Evolutionary conservation across 2,329 filamentous ascomycete genomes (phyloP).

Genomic region (Colletotrichum sp.): DNA sequence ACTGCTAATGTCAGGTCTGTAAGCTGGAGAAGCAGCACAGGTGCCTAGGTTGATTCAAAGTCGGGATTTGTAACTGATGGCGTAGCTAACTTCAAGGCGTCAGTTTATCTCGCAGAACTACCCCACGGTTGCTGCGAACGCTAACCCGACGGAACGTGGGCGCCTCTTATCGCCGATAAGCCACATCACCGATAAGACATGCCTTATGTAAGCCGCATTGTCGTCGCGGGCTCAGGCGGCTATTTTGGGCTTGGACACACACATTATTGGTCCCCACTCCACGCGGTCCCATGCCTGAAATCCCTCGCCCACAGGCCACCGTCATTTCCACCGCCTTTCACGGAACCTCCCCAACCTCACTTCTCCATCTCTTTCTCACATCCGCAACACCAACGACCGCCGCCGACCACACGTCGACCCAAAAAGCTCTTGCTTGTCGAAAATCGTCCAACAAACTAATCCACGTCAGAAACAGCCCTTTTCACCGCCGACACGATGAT

Average conservation of each 20-base stretch:
- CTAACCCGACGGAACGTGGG: not conserved
- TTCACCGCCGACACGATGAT: constrained; percentile 30
- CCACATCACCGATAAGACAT: not conserved
- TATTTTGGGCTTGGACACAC: not conserved
- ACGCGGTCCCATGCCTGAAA: constrained; percentile 6
- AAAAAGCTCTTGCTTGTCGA: not conserved
- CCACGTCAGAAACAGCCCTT: not conserved
- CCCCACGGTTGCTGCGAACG: not conserved
- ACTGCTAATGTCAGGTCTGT: not conserved
- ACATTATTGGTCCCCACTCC: not conserved
- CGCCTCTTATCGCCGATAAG: not conserved
- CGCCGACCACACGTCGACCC: not conserved
- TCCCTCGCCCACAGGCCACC: constrained; percentile 15
- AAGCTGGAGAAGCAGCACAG: not conserved
- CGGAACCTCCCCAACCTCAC: constrained; percentile 10
- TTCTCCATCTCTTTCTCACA: not conserved
- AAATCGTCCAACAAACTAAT: constrained; percentile 9
- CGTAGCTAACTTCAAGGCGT: not conserved
- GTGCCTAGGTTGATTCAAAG: not conserved
- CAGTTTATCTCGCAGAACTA: constrained; percentile 14
- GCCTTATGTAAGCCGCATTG: not conserved
- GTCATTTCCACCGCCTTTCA: constrained; percentile 4
- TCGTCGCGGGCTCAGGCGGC: not conserved
- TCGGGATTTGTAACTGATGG: not conserved
- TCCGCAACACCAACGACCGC: not conserved